phyloP scores from a whole-genome alignment of 2,329 filamentous ascomycete species.

The Fonsecaea multimorphosa region DNA sequence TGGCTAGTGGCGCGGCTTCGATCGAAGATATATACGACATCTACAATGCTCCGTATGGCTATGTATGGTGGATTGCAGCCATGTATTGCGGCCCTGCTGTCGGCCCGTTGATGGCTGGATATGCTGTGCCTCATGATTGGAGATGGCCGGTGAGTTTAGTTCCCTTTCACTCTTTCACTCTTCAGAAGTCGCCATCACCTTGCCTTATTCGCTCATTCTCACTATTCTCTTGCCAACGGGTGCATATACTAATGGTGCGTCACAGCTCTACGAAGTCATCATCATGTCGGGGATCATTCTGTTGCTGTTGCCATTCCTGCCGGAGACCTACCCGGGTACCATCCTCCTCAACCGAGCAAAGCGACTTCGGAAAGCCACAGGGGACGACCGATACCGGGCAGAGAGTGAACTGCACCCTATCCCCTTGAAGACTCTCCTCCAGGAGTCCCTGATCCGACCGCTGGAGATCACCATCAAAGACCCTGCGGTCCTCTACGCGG shows the following conservation, averaged over 20 bases:
- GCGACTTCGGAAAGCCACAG: constrained; percentile 66
- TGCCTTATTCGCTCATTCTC: no score
- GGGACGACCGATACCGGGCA: constrained; percentile 45
- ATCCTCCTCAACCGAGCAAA: constrained; percentile 66
- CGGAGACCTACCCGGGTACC: constrained; percentile 66
- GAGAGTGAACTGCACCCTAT: constrained; percentile 65
- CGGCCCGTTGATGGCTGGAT: constrained; percentile 62
- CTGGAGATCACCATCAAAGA: constrained; percentile 56
- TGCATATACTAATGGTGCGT: no score
- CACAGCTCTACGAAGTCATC: constrained; percentile 59
- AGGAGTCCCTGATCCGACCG: constrained; percentile 25
- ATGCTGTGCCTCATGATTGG: constrained; percentile 63
- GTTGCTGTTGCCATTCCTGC: constrained; percentile 66
- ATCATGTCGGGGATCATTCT: constrained; percentile 65
- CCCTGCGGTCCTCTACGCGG: constrained; percentile 66
- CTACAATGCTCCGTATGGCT: constrained; percentile 63
- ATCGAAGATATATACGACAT: constrained; percentile 58
- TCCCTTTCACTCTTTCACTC: neutral
- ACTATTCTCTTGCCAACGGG: no score
- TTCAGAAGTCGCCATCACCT: neutral
- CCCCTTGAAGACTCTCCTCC: constrained; percentile 58
- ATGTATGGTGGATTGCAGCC: constrained; percentile 63
- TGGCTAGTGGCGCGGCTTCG: constrained; percentile 62
- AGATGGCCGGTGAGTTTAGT: constrained; percentile 55
- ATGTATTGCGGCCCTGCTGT: constrained; percentile 42